Evolutionary conservation across 176 grass and related monocot species (phyloP).

Genomic region (Paspalum vaginatum): DNA sequence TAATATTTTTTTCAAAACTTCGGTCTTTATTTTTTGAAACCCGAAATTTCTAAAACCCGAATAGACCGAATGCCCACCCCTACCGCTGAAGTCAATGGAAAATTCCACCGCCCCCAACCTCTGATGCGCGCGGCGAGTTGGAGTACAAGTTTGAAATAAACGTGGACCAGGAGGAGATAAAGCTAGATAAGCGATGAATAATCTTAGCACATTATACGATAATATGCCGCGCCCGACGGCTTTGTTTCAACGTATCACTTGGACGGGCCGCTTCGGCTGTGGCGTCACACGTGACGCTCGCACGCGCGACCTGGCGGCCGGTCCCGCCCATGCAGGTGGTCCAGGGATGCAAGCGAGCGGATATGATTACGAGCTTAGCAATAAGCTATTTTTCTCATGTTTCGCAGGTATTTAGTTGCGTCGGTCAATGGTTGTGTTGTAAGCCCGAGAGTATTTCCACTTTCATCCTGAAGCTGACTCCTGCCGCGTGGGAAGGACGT

Average conservation of each 20-base stretch:
- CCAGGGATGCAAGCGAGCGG: too few relatives aligned
- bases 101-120: neutral
- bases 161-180: neutral
- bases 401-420: too few relatives aligned
- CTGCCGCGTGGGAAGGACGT: neutral
- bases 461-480: neutral
- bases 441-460: too few relatives aligned
- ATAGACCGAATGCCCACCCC: too few relatives aligned
- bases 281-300: constrained; percentile 22
- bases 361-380: too few relatives aligned
- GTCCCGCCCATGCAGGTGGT: too few relatives aligned
- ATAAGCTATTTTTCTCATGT: too few relatives aligned
- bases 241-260: constrained; percentile 46
- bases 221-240: neutral
- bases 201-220: too few relatives aligned
- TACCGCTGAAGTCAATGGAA: neutral
- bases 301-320: neutral
- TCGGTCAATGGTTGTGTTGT: too few relatives aligned
- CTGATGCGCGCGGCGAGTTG: neutral
- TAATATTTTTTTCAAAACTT: too few relatives aligned
- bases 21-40: too few relatives aligned
- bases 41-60: neutral
- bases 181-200: neutral
- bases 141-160: constrained; percentile 18
- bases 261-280: neutral